Percentiles rank a stretch among this genome's conserved stretches.
Conservation (phyloP, 495 filamentous ascomycete species). For the Polyplosphaeria fusca region DNA sequence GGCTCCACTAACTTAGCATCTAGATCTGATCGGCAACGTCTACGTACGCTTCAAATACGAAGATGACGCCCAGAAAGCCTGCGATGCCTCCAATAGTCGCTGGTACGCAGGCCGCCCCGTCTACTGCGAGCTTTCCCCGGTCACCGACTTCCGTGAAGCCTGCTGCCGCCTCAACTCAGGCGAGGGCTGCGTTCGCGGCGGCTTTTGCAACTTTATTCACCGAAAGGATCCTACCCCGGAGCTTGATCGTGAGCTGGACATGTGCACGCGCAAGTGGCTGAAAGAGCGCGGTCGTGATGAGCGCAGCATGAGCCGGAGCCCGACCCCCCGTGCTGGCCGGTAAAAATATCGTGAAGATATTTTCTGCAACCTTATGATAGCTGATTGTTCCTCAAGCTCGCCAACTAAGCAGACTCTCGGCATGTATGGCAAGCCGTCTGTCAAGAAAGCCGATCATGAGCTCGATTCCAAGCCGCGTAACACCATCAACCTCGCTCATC, state of each 20-base stretch:
- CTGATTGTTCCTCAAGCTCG: no score
- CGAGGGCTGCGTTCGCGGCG: constrained; percentile 91
- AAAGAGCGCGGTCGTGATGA: constrained; percentile 80
- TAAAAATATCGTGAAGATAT: no score
- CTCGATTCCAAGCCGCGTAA: no score
- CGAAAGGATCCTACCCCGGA: constrained; percentile 88
- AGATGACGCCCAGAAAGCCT: constrained; percentile 87
- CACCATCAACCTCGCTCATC: no score
- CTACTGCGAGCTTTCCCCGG: constrained; percentile 94
- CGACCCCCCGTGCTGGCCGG: constrained; percentile 37
- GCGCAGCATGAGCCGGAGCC: constrained; percentile 61
- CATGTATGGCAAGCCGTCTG: no score
- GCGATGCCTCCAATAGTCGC: constrained; percentile 87
- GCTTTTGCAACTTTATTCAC: constrained; percentile 99
- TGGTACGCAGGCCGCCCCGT: constrained; percentile 98
- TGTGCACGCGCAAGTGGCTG: constrained; percentile 94
- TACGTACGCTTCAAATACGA: constrained; percentile 99
- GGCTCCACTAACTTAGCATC: constrained; percentile 3
- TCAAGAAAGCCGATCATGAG: no score
- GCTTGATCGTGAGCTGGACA: constrained; percentile 80
- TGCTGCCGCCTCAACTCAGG: constrained; percentile 93
- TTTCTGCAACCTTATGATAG: no score
- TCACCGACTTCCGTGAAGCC: constrained; percentile 97
- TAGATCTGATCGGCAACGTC: constrained; percentile 96
- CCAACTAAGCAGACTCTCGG: no score